phyloP scores from a whole-genome alignment of 2,329 filamentous ascomycete genomes.

The Calonectria pteridis region DNA sequence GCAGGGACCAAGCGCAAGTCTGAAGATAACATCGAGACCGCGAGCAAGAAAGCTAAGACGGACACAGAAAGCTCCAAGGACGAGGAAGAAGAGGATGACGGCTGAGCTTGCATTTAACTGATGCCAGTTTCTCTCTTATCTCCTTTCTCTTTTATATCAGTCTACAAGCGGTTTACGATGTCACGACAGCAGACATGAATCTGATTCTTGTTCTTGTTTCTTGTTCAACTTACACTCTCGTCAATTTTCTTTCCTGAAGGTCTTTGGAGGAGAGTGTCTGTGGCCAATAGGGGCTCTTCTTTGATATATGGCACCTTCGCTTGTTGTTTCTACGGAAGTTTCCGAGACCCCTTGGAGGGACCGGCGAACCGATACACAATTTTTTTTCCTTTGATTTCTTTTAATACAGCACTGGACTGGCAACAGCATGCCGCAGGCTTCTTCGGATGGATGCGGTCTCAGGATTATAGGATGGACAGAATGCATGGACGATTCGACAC shows the following conservation, averaged over 20 bases:
- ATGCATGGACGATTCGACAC: slow-evolving; percentile 59
- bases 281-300: slow-evolving; percentile 29
- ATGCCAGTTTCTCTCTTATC: slow-evolving; percentile 37
- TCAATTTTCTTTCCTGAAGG: slow-evolving; percentile 19
- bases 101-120: slow-evolving; percentile 46
- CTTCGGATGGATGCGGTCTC: slow-evolving; percentile 36
- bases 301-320: slow-evolving; percentile 31
- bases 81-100: slow-evolving; percentile 60
- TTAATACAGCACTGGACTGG: slow-evolving; percentile 55
- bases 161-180: slow-evolving; percentile 51
- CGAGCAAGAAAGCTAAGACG: slow-evolving; percentile 70
- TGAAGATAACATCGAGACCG: slow-evolving; percentile 59
- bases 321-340: slow-evolving; percentile 25
- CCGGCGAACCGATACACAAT: background rate
- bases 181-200: slow-evolving; percentile 50
- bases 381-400: slow-evolving; percentile 34
- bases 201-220: slow-evolving; percentile 35
- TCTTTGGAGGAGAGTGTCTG: slow-evolving; percentile 26
- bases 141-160: slow-evolving; percentile 42
- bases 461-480: slow-evolving; percentile 54
- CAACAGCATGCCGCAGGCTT: slow-evolving; percentile 51
- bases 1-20: slow-evolving; percentile 72
- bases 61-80: slow-evolving; percentile 56
- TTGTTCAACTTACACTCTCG: slow-evolving; percentile 31
- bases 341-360: slow-evolving; percentile 14